These are phyloP conservation scores for Diutina pseudorugosa DNA, from an alignment of 1,139 yeast species.

Conservation along the genomic window DNA sequence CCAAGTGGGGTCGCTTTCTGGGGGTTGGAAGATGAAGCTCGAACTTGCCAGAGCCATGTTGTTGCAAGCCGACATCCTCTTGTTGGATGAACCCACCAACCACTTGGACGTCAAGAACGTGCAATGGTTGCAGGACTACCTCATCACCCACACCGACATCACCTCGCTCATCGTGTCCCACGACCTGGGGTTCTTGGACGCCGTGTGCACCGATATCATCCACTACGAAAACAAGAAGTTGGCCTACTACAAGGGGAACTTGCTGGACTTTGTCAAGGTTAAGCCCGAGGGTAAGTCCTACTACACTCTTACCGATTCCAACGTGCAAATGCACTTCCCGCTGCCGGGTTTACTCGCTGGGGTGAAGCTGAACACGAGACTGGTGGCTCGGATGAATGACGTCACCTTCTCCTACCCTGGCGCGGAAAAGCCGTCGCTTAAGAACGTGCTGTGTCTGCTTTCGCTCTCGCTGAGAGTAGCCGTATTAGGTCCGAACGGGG, in stretches of 20 bases:
- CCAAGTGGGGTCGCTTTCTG: constrained; percentile 88
- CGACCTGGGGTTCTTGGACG: constrained; percentile 93
- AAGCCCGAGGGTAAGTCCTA: constrained; percentile 96
- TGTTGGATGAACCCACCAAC: constrained; percentile 97
- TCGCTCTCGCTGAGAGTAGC: constrained; percentile 94
- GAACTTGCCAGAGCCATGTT: constrained; percentile 98
- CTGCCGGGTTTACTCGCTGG: constrained; percentile 96
- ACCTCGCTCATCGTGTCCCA: constrained; percentile 94
- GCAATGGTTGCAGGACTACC: constrained; percentile 85
- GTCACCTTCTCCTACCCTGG: constrained; percentile 90
- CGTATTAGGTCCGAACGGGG: constrained; percentile 95
- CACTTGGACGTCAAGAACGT: constrained; percentile 94
- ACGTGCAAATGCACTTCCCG: constrained; percentile 96
- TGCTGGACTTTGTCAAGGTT: constrained; percentile 81
- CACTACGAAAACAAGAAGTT: constrained; percentile 94
- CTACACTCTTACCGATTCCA: constrained; percentile 88
- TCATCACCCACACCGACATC: constrained; percentile 69
- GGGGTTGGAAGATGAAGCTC: constrained; percentile 99
- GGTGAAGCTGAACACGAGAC: constrained; percentile 87
- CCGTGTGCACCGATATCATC: constrained; percentile 91
- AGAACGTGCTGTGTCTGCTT: constrained; percentile 72
- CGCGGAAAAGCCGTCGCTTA: constrained; percentile 70
- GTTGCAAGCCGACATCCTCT: constrained; percentile 89
- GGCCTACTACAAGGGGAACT: constrained; percentile 91
- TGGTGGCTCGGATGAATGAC: constrained; percentile 82